phyloP scores from a whole-genome alignment of 75 land plant genomes.

The Sequoiadendron giganteum region DNA sequence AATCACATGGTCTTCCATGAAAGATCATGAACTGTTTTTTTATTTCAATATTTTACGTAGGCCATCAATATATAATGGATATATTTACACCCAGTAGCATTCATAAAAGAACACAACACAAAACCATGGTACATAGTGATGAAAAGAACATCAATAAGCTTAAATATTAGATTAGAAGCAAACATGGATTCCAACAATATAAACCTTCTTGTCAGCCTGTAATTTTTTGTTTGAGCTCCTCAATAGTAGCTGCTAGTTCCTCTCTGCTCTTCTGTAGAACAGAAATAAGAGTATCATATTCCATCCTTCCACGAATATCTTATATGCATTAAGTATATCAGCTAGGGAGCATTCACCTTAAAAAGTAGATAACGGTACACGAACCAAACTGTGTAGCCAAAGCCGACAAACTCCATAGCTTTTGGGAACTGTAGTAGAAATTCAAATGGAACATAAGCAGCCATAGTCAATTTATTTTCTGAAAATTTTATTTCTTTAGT shows the following conservation, averaged over 20 bases:
- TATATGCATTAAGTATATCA: background rate
- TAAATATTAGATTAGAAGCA: background rate
- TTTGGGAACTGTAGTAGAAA: constrained; percentile 68
- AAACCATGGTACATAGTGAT: background rate
- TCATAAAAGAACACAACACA: background rate
- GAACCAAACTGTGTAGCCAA: constrained; percentile 84
- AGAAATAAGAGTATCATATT: background rate
- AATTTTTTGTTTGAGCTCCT: constrained; percentile 72
- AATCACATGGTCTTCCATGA: background rate
- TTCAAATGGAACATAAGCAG: constrained; percentile 4
- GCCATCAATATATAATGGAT: background rate
- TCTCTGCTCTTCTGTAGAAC: constrained; percentile 65
- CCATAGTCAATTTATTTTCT: background rate
- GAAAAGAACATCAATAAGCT: background rate
- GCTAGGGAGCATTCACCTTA: constrained; percentile 52
- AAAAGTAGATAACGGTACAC: constrained; percentile 69
- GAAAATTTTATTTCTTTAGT: background rate
- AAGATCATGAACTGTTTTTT: background rate
- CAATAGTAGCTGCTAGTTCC: constrained; percentile 63
- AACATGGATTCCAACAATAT: background rate
- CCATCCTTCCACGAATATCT: background rate
- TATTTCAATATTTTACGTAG: background rate
- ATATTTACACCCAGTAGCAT: background rate
- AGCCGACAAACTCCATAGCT: constrained; percentile 80
- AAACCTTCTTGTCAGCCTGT: constrained; percentile 30